Conservation (phyloP, 495 filamentous ascomycete genomes). For the Tuber calosporum region DNA sequence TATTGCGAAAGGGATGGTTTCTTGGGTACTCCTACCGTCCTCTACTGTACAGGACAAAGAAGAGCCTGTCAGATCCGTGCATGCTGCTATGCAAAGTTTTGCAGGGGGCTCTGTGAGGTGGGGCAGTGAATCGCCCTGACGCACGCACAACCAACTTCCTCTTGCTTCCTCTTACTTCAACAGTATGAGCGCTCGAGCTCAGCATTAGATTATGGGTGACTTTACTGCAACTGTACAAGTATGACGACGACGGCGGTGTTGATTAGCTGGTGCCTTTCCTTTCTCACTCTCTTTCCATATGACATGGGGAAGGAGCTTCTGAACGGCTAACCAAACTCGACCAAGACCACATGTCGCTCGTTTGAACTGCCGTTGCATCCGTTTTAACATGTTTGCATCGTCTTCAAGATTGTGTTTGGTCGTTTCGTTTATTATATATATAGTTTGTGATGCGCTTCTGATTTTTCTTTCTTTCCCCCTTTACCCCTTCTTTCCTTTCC, state of each 20-base stretch:
- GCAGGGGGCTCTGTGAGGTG: slow-evolving; percentile 29
- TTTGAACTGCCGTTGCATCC: not conserved
- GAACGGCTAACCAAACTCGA: slow-evolving; percentile 2
- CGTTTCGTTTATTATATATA: slow-evolving; percentile 4
- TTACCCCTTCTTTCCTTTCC: not conserved
- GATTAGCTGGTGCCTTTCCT: slow-evolving; percentile 9
- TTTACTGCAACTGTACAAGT: slow-evolving; percentile 32
- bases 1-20: not conserved
- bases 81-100: slow-evolving; percentile 29
- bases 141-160: slow-evolving; percentile 12
- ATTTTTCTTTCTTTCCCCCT: too few relatives aligned
- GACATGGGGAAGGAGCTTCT: slow-evolving; percentile 26
- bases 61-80: slow-evolving; percentile 36
- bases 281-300: slow-evolving; percentile 22
- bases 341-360: not conserved
- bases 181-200: slow-evolving; percentile 23
- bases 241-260: slow-evolving; percentile 18
- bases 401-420: not conserved
- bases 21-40: too few relatives aligned
- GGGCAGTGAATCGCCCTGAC: not conserved
- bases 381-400: not conserved
- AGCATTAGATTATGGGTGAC: slow-evolving; percentile 25
- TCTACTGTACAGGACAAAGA: too few relatives aligned
- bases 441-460: not conserved
- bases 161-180: not conserved